Base-by-base conservation (phyloP, 2,329 filamentous ascomycete species). In the Colletotrichum filicis region DNA sequence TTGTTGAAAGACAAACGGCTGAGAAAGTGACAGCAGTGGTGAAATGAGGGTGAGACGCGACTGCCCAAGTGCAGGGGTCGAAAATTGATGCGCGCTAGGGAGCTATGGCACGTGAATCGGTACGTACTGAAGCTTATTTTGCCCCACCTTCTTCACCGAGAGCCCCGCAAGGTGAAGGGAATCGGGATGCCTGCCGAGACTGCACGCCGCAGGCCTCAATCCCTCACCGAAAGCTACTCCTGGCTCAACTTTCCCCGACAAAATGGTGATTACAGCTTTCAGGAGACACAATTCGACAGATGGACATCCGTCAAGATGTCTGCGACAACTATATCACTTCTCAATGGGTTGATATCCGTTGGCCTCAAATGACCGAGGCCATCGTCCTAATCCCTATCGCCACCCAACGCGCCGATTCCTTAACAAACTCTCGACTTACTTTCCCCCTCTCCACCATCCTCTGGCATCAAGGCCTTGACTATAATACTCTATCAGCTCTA, bases 61-160 rank as follows among this genome's bases (percentile, higher is more conserved):
- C 62, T 16, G 35, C 22, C 62, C 62, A 65, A 57, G 42, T 52
- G 32, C 52, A 26, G 14, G 61, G 9, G 62, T 46, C 24, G 32
- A 56, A 65, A 16, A 28, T 30, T 65, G 62, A 65, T 65, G 49
- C 62, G 62, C 62, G 30, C 62, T 65, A 49, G 42, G 19, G 19
- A 49, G 19, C 42, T 11, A 22, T 22, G 19, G 19, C 49, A 65
- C 62, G 62, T 57, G 62, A 52, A 22, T 32, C 11, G 52, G 62
- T 57, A 65, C 62, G 62, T 65, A 65, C 12, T 6, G 9, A 19
- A 37, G 14, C 46, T 24, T 24, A 55, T 24, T n/a, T 26, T 4
- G 24, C 16, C 22, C 61, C 49, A n/a, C 30, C 19, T 32, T 4
- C 24, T 22, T 55, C 61, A 64, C 46, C 61, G 46, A 55, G 26